phyloP scores from a whole-genome alignment of 75 land plant genomes.

The Sequoiadendron giganteum region DNA sequence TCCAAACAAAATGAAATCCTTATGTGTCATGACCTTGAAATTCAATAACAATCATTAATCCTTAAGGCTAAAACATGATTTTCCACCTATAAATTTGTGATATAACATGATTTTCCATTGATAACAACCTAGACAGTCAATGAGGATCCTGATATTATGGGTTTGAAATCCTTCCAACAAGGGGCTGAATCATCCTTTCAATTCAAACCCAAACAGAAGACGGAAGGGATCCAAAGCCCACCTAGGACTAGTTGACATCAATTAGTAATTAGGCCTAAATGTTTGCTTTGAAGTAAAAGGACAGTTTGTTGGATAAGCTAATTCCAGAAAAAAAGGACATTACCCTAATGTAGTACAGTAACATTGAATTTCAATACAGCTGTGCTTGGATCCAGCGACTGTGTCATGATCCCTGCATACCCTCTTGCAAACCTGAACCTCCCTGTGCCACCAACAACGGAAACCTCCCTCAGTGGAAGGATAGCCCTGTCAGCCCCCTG shows the following conservation, averaged over 20 bases:
- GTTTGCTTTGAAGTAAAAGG: background rate
- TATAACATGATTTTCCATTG: background rate
- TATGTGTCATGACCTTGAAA: background rate
- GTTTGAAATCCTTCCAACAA: background rate
- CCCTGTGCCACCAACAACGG: constrained; percentile 23
- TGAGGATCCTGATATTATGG: background rate
- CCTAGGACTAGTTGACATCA: background rate
- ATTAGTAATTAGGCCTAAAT: background rate
- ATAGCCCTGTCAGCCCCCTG: constrained; percentile 12
- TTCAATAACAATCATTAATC: background rate
- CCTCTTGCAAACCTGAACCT: constrained; percentile 22
- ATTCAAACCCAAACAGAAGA: background rate
- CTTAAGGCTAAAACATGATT: background rate
- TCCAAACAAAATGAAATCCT: background rate
- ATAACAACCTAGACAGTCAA: background rate
- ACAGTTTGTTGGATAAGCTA: background rate
- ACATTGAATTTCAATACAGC: constrained; percentile 17
- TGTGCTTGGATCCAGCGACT: background rate
- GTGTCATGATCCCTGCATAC: constrained; percentile 23
- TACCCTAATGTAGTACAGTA: constrained; percentile 11
- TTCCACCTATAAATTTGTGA: no score
- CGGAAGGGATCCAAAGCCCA: background rate
- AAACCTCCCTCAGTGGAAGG: constrained; percentile 15
- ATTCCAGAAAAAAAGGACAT: background rate
- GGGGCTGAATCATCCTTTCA: background rate